Base-by-base conservation (phyloP, 169 alveolate species). In the Plasmodium gaboni region DNA sequence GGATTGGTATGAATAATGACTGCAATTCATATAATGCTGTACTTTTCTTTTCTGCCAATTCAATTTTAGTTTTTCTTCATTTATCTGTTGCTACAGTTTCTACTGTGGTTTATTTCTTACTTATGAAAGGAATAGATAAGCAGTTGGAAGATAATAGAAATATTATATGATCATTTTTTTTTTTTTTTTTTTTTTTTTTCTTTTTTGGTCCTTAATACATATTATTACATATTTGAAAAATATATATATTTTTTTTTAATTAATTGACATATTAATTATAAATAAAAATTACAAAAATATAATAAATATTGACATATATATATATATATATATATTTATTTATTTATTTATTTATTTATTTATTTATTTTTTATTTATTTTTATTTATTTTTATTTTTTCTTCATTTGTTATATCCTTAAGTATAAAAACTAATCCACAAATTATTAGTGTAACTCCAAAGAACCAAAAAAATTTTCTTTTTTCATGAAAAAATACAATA, bases 101-200 rank as follows among this genome's bases (percentile, higher is more conserved):
- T 89, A 57, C 67, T 72, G 64, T 48, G 72, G 80, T 78, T 59
- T 64, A 91, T 70, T 19, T 73, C 61, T 42, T 89, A 68, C 78
- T 73, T 44, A 65, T 71, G 83, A 44, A 38, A 73, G 53, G 50
- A 88, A 46, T 94, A 87, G 92, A 94, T 88, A 22, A 89, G 90
- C 85, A 92, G 86, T 74, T 73, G 74, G 57, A 93, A 83, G 61
- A 87, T 76, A 55, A 92, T 86, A 44, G 94, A 94, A 57, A 92
- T 87, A 48, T 68, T 67, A 48, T 68, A n/a, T 83, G 38, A 83
- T 50, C 4, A 32, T 22, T 46, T 32, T 48, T 8, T 19, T 22
- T n/a, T 26, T 70, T 70, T 48, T 67, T 32, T 15, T 12, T 61
- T 67, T 38, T 67, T 1, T 32, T 76, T 48, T 64, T 19, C 22